Evolutionary conservation across 768 basidiomycete genomes (phyloP).

Genomic region (Hericium alpestre): DNA sequence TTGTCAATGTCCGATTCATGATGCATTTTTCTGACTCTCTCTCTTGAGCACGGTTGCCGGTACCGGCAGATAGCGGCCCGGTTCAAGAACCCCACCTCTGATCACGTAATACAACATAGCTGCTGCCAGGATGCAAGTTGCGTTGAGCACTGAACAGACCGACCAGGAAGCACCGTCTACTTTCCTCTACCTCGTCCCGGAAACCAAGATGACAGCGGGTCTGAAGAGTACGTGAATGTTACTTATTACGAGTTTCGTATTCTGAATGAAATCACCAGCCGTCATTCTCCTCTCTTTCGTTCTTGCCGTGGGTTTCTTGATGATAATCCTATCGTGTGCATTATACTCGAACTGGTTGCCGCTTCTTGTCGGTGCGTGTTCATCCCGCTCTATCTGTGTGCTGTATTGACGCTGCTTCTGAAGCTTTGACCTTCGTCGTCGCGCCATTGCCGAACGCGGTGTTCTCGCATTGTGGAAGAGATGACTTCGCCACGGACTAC

Average conservation of each 20-base stretch:
- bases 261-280: constrained; percentile 34
- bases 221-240: constrained; percentile 9
- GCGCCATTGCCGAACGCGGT: constrained; percentile 93
- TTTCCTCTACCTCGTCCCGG: not conserved
- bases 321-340: constrained; percentile 95
- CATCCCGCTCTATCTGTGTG: not conserved
- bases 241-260: not conserved
- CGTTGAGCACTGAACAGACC: too few species aligned
- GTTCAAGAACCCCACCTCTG: too few species aligned
- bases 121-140: too few species aligned
- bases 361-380: constrained; percentile 76
- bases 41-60: too few species aligned
- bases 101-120: too few species aligned
- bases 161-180: not conserved
- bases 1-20: too few species aligned
- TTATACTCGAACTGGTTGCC: constrained; percentile 96
- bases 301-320: constrained; percentile 92
- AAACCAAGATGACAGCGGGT: constrained; percentile 13
- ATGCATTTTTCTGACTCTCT: too few species aligned
- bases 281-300: constrained; percentile 96
- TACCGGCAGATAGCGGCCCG: too few species aligned
- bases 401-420: not conserved
- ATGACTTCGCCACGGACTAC: constrained; percentile 76
- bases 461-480: constrained; percentile 84
- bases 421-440: constrained; percentile 89